Evolutionary conservation across 805 yeast species (phyloP), one percentile per base, ranked within the genome.

Genomic region (Candida nanaspora): DNA sequence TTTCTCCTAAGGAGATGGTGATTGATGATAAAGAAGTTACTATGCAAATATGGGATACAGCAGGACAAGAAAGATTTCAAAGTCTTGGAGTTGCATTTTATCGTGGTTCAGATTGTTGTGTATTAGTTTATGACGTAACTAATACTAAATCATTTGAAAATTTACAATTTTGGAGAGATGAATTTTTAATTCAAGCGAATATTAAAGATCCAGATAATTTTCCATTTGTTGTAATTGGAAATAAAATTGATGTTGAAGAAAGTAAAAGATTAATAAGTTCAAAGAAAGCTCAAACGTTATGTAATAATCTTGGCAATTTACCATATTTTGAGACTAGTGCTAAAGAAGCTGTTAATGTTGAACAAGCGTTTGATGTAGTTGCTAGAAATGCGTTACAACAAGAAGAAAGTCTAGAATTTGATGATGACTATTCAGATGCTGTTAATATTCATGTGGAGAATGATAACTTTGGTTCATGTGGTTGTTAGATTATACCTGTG

Each of bases 281-380:
- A 35, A 76, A 76, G 58, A 75, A 75, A 50, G 72, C 77, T 40
- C 65, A 68, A 45, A 63, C 68, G 37, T 44, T 63, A 36, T 61
- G 65, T 46, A 53, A 57, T 20, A 72, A 68, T 47, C 74, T 59
- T 66, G 78, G 56, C 51, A 86, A 88, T 47, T 70, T 88, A 46
- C 98, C 98, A 3, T 80, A 89, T 45, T 91, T 93, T 57, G 96
- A 91, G 63, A 91, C 98, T n/a, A 81, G 93, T 70, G 98, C 98
- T 16, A 93, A 91, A 67, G 96, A 88, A 61, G 88, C 93, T 14
- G 86, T 89, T 38, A 94, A 94, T 52, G 96, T 91, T 28, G 96
- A 89, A 56, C 80, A 84, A 53, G 98, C 98, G 3, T 91, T 91
- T 57, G 97, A 93, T 61, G 95, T 89, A 33, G 86, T 91, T 53